A percentile compares a stretch with the other conserved stretches of the same genome.
Conservation (phyloP, 1,139 yeast species). For the Chernovozyma sophiae-reginae region DNA sequence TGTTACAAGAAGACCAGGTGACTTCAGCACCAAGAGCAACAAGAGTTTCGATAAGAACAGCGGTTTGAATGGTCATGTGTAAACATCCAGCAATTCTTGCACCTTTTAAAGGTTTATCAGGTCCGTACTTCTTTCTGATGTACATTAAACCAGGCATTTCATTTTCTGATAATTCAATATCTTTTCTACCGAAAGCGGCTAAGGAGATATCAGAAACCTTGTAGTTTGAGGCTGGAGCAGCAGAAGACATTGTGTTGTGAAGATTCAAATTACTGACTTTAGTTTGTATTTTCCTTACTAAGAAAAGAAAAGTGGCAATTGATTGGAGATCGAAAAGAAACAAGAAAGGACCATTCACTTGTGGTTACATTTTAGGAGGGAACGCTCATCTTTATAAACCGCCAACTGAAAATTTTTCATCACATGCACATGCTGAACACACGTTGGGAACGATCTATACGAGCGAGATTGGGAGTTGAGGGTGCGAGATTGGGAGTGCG, state of each 20-base stretch:
- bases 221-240: conserved; percentile 53
- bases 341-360: no score
- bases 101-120: conserved; percentile 93
- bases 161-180: conserved; percentile 97
- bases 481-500: no score
- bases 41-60: conserved; percentile 96
- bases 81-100: conserved; percentile 99
- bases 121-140: conserved; percentile 91
- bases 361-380: no score
- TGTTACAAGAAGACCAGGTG: conserved; percentile 99
- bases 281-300: no score
- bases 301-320: no score
- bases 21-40: conserved; percentile 99
- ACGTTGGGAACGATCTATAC: conserved; percentile 4
- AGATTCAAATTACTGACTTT: no score
- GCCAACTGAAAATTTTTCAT: conserved; percentile 1
- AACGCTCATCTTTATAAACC: no score
- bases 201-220: conserved; percentile 98
- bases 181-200: conserved; percentile 99
- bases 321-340: no score
- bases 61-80: conserved; percentile 99
- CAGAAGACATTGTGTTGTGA: conserved; percentile 21
- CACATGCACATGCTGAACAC: conserved; percentile 5
- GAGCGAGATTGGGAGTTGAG: no score
- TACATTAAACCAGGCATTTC: conserved; percentile 99